Evolutionary conservation across 2,329 filamentous ascomycete genomes (phyloP).

Genomic region (Beauveria medogensis): DNA sequence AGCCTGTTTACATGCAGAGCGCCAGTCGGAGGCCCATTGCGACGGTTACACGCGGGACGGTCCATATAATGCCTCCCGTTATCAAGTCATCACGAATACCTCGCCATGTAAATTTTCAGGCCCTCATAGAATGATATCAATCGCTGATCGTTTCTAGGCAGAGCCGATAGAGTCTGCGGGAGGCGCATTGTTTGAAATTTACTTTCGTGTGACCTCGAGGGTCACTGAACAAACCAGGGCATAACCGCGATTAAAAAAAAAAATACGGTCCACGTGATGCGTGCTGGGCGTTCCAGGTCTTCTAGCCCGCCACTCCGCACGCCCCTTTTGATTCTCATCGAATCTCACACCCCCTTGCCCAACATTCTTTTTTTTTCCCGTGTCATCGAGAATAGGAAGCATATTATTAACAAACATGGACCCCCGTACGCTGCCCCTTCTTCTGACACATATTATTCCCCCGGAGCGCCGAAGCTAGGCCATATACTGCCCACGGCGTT

Average conservation of each 20-base stretch:
- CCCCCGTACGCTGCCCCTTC: neutral
- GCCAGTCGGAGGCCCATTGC: slow-evolving; percentile 4
- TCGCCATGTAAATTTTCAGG: neutral
- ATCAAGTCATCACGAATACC: neutral
- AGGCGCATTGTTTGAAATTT: no score
- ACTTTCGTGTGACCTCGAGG: neutral
- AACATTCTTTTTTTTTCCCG: neutral
- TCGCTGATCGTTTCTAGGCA: no score
- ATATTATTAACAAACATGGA: neutral
- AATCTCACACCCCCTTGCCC: slow-evolving; percentile 1
- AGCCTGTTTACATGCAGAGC: neutral
- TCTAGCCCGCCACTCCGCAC: slow-evolving; percentile 3
- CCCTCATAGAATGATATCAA: no score
- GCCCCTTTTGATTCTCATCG: neutral
- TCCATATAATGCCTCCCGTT: neutral
- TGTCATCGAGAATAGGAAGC: neutral
- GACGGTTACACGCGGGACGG: slow-evolving; percentile 8
- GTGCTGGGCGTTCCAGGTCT: slow-evolving; percentile 8
- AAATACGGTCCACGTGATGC: slow-evolving; percentile 5
- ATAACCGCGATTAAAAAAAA: neutral
- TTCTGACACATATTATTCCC: slow-evolving; percentile 8
- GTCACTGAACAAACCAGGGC: neutral
- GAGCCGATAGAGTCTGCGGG: no score
- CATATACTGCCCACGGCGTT: neutral
- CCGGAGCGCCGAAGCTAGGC: neutral